Evolutionary conservation across 768 basidiomycete genomes (phyloP), one percentile per base, ranked within the genome.

Genomic region (Suillus fuscotomentosus): DNA sequence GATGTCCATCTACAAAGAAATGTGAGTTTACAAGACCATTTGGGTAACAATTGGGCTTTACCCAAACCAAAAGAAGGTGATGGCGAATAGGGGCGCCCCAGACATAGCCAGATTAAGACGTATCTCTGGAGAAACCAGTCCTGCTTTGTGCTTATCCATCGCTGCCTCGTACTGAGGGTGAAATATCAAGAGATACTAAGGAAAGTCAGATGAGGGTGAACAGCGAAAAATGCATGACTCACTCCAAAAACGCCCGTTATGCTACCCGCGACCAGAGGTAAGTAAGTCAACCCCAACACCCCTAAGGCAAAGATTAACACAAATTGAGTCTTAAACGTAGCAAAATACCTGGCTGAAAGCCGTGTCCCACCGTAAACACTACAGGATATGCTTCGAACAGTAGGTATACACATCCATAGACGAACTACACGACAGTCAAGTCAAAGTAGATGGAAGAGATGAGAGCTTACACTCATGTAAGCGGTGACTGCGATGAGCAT

Each of bases 351-450:
- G 79, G 70, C 62, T 78, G 82, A 67, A 89, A 84, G 55, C 79
- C 69, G 62, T 88, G 85, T 2, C 81, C 83, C 47, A 79, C 62
- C 2, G 78, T 80, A 67, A 84, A 90, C 20, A 88, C 82, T 38
- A 87, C 77, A 0, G 88, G 85, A 70, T 83, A 88, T 1, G 87
- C 88, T 65, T 85, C 82, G 64, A 88, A 87, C 10, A 87, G 72
- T 51, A 88, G 76, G 73, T 88, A 88, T 1, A 88, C 70, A 63
- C 84, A 84, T 14, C 87, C 86, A 64, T 87, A 89, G 41, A 88
- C 77, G 65, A 90, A 88, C 83, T 86, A 10, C 45, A 47, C n/a
- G 45, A n/a, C n/a, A 11, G n/a, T 47, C 1, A n/a, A 47, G 45
- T 47, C 45, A 47, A 47, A 47, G 45, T 47, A n/a, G 10, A n/a